A percentile compares a stretch with the other conserved stretches of the same genome.
Evolutionary conservation across 192 early-diverging fungal genomes (phyloP).

Genomic region (Backusella psychrophila): DNA sequence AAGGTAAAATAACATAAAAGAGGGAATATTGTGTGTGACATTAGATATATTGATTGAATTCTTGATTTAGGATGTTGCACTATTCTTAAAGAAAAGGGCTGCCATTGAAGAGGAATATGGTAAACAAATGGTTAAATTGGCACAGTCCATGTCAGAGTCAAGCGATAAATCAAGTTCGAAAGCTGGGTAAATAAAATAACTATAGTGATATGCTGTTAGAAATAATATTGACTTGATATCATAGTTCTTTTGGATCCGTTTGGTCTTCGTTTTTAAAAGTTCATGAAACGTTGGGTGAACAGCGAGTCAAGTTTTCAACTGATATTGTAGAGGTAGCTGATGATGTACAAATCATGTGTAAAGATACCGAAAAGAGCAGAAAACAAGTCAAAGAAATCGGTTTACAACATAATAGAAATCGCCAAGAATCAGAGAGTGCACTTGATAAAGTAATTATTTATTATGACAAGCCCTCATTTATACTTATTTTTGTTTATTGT

Average conservation of each 20-base stretch:
- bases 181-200: conserved; percentile 36
- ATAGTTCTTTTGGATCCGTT: conserved; percentile 65
- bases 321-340: conserved; percentile 77
- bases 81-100: conserved; percentile 87
- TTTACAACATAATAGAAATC: conserved; percentile 66
- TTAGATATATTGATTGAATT: not conserved
- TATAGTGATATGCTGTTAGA: not conserved
- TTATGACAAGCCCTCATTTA: too few species aligned
- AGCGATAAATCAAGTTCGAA: conserved; percentile 54
- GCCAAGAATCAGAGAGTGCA: conserved; percentile 72
- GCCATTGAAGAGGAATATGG: conserved; percentile 91
- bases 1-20: conserved; percentile 51
- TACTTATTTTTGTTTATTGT: not conserved
- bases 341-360: conserved; percentile 66
- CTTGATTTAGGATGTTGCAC: conserved; percentile 59
- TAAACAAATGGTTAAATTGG: conserved; percentile 72
- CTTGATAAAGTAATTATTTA: conserved; percentile 73
- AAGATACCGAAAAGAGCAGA: conserved; percentile 76
- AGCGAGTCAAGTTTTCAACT: conserved; percentile 73
- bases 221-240: not conserved
- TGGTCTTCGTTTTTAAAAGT: conserved; percentile 75
- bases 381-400: conserved; percentile 87
- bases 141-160: conserved; percentile 56
- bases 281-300: conserved; percentile 82
- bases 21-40: not conserved